Percentiles rank a stretch among this genome's conserved stretches.
Conservation (phyloP, 2,329 filamentous ascomycete genomes). For the Diaporthe australafricana region DNA sequence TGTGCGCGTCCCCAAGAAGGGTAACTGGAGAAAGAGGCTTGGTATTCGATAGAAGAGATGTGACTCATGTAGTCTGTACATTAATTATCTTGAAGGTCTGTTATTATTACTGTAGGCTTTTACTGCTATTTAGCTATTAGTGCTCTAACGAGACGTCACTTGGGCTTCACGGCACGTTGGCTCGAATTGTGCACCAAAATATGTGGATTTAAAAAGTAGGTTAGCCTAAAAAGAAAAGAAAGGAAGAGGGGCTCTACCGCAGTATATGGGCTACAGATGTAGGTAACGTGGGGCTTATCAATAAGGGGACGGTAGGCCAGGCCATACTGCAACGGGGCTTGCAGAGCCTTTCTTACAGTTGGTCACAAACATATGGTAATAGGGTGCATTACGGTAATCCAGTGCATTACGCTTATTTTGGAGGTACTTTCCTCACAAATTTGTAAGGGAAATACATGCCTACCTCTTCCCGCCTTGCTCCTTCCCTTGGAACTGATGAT, state of each 20-base stretch:
- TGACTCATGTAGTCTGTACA: neutral
- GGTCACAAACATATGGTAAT: too few species aligned
- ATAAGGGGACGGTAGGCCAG: too few species aligned
- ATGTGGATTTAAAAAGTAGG: neutral
- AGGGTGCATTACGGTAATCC: too few species aligned
- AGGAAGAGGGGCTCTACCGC: neutral
- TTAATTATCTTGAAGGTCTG: neutral
- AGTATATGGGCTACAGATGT: too few species aligned
- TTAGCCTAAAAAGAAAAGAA: neutral
- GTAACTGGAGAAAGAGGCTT: conserved; percentile 33
- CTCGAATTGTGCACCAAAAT: neutral
- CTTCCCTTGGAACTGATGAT: too few species aligned
- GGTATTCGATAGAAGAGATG: neutral
- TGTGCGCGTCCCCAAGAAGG: conserved; percentile 51
- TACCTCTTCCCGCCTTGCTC: too few species aligned
- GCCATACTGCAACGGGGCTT: too few species aligned
- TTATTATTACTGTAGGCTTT: neutral
- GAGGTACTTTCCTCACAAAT: too few species aligned
- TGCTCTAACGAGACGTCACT: neutral
- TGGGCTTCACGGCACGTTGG: neutral
- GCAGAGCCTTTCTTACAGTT: too few species aligned
- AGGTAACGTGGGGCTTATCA: too few species aligned
- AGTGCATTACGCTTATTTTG: too few species aligned
- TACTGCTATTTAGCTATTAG: neutral
- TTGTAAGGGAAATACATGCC: too few species aligned